These are phyloP conservation scores for Suaeda aralocaspica DNA, from an alignment of 148 eudicot species.

Conservation along the genomic window DNA sequence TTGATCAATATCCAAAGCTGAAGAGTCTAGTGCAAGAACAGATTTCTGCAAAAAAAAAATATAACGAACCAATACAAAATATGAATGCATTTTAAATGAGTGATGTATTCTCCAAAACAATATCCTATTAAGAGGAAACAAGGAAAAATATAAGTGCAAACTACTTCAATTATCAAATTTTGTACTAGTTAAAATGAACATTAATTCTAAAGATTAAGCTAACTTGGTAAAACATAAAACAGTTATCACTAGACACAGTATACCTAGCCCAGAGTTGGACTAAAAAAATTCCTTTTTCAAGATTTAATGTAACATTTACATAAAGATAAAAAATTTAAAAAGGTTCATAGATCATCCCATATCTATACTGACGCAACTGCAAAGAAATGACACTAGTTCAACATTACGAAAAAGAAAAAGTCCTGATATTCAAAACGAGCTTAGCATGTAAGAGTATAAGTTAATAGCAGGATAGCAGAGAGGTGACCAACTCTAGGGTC, in stretches of 20 bases:
- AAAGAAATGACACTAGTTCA: neutral
- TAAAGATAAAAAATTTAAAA: no score
- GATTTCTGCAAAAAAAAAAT: slow-evolving; percentile 52
- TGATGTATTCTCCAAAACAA: neutral
- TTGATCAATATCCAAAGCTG: slow-evolving; percentile 83
- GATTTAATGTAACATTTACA: neutral
- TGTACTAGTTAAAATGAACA: no score
- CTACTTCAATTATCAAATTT: no score
- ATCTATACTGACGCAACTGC: neutral
- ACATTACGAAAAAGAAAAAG: neutral
- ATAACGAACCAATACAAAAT: neutral
- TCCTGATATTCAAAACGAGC: neutral
- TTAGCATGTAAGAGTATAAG: neutral
- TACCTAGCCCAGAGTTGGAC: neutral
- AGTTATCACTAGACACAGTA: neutral
- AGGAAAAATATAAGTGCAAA: neutral
- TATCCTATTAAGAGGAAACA: no score
- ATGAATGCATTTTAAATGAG: neutral
- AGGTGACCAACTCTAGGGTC: neutral
- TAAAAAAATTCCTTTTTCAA: neutral
- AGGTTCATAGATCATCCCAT: no score
- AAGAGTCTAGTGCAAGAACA: slow-evolving; percentile 84
- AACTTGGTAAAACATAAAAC: neutral
- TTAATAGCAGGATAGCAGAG: neutral
- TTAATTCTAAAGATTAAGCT: neutral